Conservation (phyloP, 495 filamentous ascomycete species). For the Annulohypoxylon bovei region DNA sequence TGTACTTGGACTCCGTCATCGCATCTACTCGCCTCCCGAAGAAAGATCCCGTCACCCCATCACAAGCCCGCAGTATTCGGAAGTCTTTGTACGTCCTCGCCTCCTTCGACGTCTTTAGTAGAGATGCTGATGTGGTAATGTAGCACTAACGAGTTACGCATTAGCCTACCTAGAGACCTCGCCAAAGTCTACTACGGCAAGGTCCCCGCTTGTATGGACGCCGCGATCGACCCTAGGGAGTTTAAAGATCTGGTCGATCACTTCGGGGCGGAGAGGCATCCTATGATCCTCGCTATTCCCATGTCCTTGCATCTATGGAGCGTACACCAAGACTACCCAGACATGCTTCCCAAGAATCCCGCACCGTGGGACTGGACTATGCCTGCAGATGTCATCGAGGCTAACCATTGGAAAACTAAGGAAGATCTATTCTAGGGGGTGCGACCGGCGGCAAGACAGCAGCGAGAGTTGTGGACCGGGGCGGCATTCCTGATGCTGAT, state of each 20-base stretch:
- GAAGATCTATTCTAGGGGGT: slow-evolving; percentile 30
- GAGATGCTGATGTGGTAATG: background rate
- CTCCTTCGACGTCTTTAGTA: background rate
- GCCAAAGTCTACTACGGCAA: slow-evolving; percentile 33
- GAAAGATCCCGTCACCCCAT: slow-evolving; percentile 25
- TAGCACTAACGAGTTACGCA: slow-evolving; percentile 26
- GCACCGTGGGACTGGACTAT: slow-evolving; percentile 38
- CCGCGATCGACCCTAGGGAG: slow-evolving; percentile 25
- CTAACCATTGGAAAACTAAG: slow-evolving; percentile 33
- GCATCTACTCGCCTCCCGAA: slow-evolving; percentile 27
- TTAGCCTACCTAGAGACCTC: slow-evolving; percentile 32
- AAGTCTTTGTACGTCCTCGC: slow-evolving; percentile 17
- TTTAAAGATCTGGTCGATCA: slow-evolving; percentile 26
- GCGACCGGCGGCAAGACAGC: background rate
- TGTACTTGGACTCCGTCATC: slow-evolving; percentile 34
- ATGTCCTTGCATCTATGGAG: slow-evolving; percentile 38
- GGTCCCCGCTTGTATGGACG: slow-evolving; percentile 28
- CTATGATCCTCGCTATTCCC: slow-evolving; percentile 37
- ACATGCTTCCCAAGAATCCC: slow-evolving; percentile 39
- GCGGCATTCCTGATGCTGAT: background rate
- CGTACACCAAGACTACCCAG: slow-evolving; percentile 34
- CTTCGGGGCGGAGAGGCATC: slow-evolving; percentile 34
- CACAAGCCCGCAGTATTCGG: slow-evolving; percentile 9
- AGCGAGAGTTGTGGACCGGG: background rate
- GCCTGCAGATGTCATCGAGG: slow-evolving; percentile 36